These are phyloP conservation scores for Volvariella surrecta DNA, from an alignment of 1,284 basidiomycete genomes.

Conservation along the genomic window DNA sequence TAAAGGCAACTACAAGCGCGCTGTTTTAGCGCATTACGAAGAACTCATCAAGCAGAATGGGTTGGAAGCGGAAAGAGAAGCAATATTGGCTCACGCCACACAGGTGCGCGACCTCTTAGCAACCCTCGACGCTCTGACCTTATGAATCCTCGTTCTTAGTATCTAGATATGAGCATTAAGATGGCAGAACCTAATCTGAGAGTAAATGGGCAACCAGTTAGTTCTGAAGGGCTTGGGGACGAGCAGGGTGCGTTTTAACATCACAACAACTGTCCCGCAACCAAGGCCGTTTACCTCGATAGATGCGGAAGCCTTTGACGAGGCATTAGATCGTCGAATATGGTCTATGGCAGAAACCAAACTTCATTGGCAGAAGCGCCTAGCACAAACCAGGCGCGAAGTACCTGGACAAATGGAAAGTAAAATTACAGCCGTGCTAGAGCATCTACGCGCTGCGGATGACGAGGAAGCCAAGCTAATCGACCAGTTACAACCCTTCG, in stretches of 20 bases:
- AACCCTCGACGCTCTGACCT: slow-evolving; percentile 4
- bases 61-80: slow-evolving; percentile 26
- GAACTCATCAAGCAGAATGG: slow-evolving; percentile 19
- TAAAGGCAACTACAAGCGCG: slow-evolving; percentile 37
- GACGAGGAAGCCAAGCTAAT: slow-evolving; percentile 13
- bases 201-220: slow-evolving; percentile 72
- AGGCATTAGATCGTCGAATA: slow-evolving; percentile 65
- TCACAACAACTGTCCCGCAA: background rate
- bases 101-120: slow-evolving; percentile 28
- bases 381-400: slow-evolving; percentile 52
- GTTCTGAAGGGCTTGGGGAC: slow-evolving; percentile 36
- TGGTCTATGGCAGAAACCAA: slow-evolving; percentile 63
- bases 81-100: slow-evolving; percentile 37
- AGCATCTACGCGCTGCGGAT: slow-evolving; percentile 33
- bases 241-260: slow-evolving; percentile 35
- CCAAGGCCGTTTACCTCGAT: slow-evolving; percentile 3
- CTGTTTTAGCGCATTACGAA: slow-evolving; percentile 36
- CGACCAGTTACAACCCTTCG: slow-evolving; percentile 7
- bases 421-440: slow-evolving; percentile 37
- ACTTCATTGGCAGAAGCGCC: slow-evolving; percentile 57
- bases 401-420: slow-evolving; percentile 44
- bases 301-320: slow-evolving; percentile 77
- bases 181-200: slow-evolving; percentile 64
- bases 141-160: slow-evolving; percentile 29
- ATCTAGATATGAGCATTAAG: slow-evolving; percentile 50